Evolutionary conservation across 1,139 yeast species (phyloP), one percentile per base, ranked within the genome.

Genomic region (Blastobotrys aristatus): DNA sequence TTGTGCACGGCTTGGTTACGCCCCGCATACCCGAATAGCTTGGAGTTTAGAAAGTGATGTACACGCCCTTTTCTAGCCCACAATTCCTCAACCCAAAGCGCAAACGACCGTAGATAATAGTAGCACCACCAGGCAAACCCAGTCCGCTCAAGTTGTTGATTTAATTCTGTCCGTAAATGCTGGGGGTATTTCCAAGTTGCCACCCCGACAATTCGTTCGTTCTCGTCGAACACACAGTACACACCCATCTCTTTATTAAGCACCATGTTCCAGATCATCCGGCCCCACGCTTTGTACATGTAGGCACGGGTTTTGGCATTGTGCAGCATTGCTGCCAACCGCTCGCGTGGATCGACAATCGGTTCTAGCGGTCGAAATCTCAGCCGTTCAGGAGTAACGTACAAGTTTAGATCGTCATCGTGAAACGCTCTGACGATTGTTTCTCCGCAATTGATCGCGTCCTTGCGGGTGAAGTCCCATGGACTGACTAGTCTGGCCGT

Each of bases 171-270:
- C 7, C 10, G 8, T 48, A 48, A 41, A 35, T 44, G 31, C n/a
- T 32, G n/a, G 13, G 50, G 50, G 18, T 44, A 44, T 20, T 17
- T 32, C 46, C 46, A 44, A 10, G 16, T 16, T 2, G 46, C 14
- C 11, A 38, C 16, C 14, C 46, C 50, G 10, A 48, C 43, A 7
- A 39, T 13, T 11, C 43, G 32, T 11, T 43, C 47, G n/a, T 21
- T 14, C 17, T 29, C 26, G 26, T 43, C 37, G 27, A n/a, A 21
- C 13, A 33, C 39, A n/a, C 37, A 17, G 16, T 42, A 29, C n/a
- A 42, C 39, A 11, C 33, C 44, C 4, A 21, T 2, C 13, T 27
- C 32, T 11, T 2, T 4, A 30, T 30, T 29, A 8, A 40, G n/a
- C 2, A 32, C 37, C 18, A 3, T 22, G 13, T 4, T 3, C 44